Base-by-base conservation (phyloP, 129 eudicot genomes). In the Flaveria linearis region DNA sequence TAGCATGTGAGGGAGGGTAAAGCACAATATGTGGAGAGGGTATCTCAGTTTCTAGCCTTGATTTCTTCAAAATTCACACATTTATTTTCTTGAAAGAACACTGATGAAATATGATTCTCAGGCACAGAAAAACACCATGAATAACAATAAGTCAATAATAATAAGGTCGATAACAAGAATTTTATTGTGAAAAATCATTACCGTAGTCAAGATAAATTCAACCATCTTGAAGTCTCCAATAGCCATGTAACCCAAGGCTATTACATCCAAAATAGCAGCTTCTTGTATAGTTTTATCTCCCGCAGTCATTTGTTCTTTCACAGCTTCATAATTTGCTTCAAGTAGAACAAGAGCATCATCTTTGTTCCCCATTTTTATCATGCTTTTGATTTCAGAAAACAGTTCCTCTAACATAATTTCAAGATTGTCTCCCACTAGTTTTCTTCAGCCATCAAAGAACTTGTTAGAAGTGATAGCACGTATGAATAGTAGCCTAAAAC, bases 201-300 rank as follows among this genome's bases (percentile, higher is more conserved):
- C 97, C 97, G 52, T 72, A 81, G 73, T 78, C 68, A 93, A 73
- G 25, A 87, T 53, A 16, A 85, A 74, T 10, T 67, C 83, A 36
- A 90, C 97, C 85, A 82, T 88, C 77, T 79, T 80, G 3, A 84
- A 56, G 80, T 90, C 90, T 63, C 91, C 92, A 42, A 85, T 63
- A 68, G 95, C 92, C 87, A 88, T 76, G 84, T 88, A 93, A 39
- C 97, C 97, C 80, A 90, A 73, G 57, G 97, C 88, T 57, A 90
- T 71, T 69, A 93, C 91, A 76, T 93, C 97, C 65, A 93, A 88
- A 76, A 66, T 75, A 50, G 98, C 98, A 70, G 92, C 98, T 68
- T 88, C 92, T 75, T 93, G 88, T 70, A 93, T 79, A 68, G 85
- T 83, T 74, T 72, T 81, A 63, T 65, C 69, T 41, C 97, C 97